Base-by-base conservation (phyloP, 164 flowering plant species). In the Paratinospora sagittata region DNA sequence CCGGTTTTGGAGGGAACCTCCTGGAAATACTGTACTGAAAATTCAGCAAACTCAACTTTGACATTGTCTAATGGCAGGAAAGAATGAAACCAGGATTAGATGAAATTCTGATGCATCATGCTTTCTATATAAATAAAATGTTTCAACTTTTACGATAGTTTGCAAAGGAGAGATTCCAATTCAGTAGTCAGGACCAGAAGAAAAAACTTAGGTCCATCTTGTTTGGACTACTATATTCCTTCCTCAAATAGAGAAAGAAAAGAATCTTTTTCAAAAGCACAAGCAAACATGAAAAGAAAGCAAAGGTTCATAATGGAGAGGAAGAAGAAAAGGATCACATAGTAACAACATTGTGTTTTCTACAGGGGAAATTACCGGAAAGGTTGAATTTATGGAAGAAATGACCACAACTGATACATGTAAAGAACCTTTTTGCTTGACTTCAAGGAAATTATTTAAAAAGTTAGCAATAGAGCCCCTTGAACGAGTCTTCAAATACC, bases 11-110 rank as follows among this genome's bases (percentile, higher is more conserved):
- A 74, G 81, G 67, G 43, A 79, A 69, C 73, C 57, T 82, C 72
- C 76, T 85, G 7, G 89, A 86, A 47, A 88, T 65, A 76, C 65
- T 85, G 84, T 87, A 85, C 58, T 84, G 88, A 75, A 88, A 74
- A 58, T 85, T 86, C 13, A 91, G 87, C 67, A 88, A 83, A 65
- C 89, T 85, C 27, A 67, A n/a, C 4, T 63, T 85, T 2, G 85
- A 73, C 91, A 86, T 88, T 45, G 33, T 67, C 30, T 36, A n/a
- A 37, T 12, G 2, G 61, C 61, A 19, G 24, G 17, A 55, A 21
- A 55, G 24, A 4, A 21, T 19, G n/a, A n/a, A n/a, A n/a, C n/a
- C n/a, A n/a, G n/a, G n/a, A n/a, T n/a, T n/a, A n/a, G n/a, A n/a
- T n/a, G 30, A 49, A 52, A 27, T n/a, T 17, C 30, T 41, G 36